These are phyloP conservation scores for Hawksworthiomyces lignivorus DNA, from an alignment of 2,329 filamentous ascomycete genomes.

Conservation along the genomic window DNA sequence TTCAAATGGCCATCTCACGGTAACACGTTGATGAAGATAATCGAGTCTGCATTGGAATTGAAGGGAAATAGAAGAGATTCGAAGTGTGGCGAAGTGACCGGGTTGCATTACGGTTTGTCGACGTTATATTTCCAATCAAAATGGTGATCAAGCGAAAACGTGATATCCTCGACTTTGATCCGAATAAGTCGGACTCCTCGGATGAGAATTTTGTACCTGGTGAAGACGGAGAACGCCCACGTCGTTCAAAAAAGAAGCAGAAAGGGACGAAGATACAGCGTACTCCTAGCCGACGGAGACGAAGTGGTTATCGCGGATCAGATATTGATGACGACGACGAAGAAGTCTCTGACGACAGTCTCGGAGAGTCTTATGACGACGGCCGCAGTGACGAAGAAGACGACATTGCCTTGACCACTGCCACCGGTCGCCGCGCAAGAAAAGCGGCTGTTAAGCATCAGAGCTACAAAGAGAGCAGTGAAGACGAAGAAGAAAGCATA, in stretches of 20 bases:
- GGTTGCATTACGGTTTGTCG: too few relatives aligned
- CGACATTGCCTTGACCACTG: conserved; percentile 29
- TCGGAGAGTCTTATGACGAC: conserved; percentile 40
- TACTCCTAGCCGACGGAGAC: conserved; percentile 17
- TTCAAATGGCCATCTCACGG: conserved; percentile 6
- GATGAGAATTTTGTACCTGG: conserved; percentile 58
- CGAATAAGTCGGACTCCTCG: conserved; percentile 58
- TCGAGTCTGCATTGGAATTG: too few relatives aligned
- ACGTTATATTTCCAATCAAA: conserved; percentile 10
- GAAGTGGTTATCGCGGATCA: conserved; percentile 46
- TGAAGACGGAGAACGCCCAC: conserved; percentile 34
- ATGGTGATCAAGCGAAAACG: conserved; percentile 52
- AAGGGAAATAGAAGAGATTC: too few relatives aligned
- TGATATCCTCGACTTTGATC: conserved; percentile 51
- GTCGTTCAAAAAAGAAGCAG: conserved; percentile 31
- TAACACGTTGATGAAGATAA: conserved; percentile 1
- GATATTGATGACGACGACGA: conserved; percentile 57
- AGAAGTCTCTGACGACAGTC: conserved; percentile 45
- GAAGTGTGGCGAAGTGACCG: too few relatives aligned
- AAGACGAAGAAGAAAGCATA: conserved; percentile 29
- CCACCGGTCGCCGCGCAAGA: conserved; percentile 37
- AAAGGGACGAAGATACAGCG: conserved; percentile 20
- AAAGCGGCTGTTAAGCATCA: conserved; percentile 35
- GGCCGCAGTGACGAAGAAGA: conserved; percentile 30
- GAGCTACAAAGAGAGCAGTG: conserved; percentile 40